phyloP scores from a whole-genome alignment of 371 early-diverging fungal species.

The Mortierella sp. region DNA sequence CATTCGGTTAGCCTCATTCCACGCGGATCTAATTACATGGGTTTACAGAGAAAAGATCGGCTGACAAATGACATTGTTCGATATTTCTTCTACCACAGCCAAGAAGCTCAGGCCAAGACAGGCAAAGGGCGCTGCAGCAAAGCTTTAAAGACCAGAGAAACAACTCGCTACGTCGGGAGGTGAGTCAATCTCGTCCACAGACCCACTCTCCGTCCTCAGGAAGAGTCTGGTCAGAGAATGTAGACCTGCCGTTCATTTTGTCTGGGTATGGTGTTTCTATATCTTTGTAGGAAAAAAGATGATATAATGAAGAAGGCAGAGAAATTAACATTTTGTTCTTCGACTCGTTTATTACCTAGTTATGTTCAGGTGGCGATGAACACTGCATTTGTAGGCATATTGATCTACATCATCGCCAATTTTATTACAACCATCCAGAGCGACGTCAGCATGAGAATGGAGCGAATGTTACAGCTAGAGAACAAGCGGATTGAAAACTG shows the following conservation, averaged over 20 bases:
- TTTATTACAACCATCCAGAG: constrained; percentile 42
- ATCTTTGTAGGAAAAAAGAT: not conserved
- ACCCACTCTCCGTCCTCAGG: constrained; percentile 15
- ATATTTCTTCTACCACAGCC: not conserved
- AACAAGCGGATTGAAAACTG: constrained; percentile 4
- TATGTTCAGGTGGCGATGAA: constrained; percentile 53
- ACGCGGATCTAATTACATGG: not conserved
- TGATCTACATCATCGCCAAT: constrained; percentile 37
- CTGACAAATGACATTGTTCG: not conserved
- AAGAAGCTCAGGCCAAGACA: not conserved
- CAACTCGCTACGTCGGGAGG: not conserved
- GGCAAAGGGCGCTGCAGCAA: not conserved
- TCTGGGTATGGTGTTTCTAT: constrained; percentile 31
- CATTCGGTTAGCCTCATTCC: not conserved
- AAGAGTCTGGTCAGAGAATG: constrained; percentile 50
- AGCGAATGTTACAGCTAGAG: constrained; percentile 8
- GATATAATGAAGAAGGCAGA: not conserved
- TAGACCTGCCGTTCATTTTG: constrained; percentile 51
- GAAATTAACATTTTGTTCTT: not conserved
- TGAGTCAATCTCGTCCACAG: not conserved
- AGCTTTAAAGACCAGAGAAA: not conserved
- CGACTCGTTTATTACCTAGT: constrained; percentile 5
- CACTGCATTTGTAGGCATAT: constrained; percentile 14
- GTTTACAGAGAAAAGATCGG: not conserved
- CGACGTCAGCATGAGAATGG: constrained; percentile 30